Evolutionary conservation across 1,284 basidiomycete genomes (phyloP).

Genomic region (Leccinum pachyderme): DNA sequence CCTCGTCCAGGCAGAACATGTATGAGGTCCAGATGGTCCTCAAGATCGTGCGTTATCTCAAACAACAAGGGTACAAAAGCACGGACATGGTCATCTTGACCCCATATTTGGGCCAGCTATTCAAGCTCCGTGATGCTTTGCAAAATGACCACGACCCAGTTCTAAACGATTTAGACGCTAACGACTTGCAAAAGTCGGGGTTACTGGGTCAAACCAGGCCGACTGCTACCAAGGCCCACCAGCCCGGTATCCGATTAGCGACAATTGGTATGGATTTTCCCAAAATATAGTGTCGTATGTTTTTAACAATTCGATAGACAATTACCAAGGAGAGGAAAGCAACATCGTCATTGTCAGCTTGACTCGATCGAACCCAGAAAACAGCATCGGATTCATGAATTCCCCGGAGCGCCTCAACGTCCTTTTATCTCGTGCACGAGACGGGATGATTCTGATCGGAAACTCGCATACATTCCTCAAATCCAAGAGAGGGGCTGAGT

Average conservation of each 20-base stretch:
- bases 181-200: constrained; percentile 56
- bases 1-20: constrained; percentile 58
- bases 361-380: constrained; percentile 52
- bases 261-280: constrained; percentile 50
- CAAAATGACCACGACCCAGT: constrained; percentile 53
- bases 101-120: constrained; percentile 66
- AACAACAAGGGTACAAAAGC: constrained; percentile 63
- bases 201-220: constrained; percentile 36
- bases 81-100: constrained; percentile 60
- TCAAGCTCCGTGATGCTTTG: constrained; percentile 44
- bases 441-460: constrained; percentile 62
- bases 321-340: constrained; percentile 70
- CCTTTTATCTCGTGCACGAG: constrained; percentile 59
- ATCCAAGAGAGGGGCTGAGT: constrained; percentile 47
- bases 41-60: constrained; percentile 62
- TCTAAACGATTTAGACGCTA: constrained; percentile 59
- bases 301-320: constrained; percentile 40
- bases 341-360: constrained; percentile 62
- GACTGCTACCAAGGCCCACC: constrained; percentile 38
- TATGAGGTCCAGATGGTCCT: constrained; percentile 61
- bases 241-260: constrained; percentile 45
- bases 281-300: no score
- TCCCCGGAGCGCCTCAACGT: constrained; percentile 68
- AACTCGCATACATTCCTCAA: constrained; percentile 56
- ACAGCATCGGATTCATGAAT: constrained; percentile 66